Conservation (phyloP, 257 asterid species). For the Solanum chaucha region DNA sequence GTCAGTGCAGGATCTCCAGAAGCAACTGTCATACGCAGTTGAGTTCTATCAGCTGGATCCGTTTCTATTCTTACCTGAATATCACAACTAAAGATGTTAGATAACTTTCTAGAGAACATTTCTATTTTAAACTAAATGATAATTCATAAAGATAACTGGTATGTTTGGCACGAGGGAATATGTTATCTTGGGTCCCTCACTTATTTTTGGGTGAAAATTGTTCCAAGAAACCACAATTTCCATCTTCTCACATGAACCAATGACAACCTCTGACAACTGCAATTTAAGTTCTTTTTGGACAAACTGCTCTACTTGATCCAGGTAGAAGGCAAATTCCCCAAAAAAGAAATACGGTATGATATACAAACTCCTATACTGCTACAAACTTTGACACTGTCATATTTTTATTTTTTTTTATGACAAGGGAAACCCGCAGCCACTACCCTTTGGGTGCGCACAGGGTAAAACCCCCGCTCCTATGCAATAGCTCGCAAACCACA, state of each 20-base stretch:
- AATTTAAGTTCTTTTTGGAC: neutral
- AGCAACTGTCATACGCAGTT: slow-evolving; percentile 79
- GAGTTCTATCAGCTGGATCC: slow-evolving; percentile 95
- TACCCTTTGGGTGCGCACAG: no score
- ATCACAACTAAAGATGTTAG: neutral
- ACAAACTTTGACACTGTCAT: neutral
- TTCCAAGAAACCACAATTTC: neutral
- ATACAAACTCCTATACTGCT: neutral
- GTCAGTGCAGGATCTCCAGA: slow-evolving; percentile 83
- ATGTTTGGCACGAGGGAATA: neutral
- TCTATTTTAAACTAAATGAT: neutral
- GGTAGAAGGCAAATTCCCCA: neutral
- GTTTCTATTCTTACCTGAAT: slow-evolving; percentile 84
- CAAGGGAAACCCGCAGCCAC: no score
- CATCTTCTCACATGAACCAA: neutral
- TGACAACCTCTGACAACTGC: neutral
- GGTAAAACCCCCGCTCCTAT: no score
- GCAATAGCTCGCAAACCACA: no score
- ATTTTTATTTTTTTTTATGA: neutral
- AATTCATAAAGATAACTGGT: neutral
- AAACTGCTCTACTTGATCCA: neutral
- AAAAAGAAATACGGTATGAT: neutral
- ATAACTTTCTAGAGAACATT: neutral
- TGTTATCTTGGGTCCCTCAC: neutral
- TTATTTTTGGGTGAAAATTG: neutral